Evolutionary conservation across 2,329 filamentous ascomycete species (phyloP), one percentile per base, ranked within the genome.

Genomic region (Trichoderma sp.): DNA sequence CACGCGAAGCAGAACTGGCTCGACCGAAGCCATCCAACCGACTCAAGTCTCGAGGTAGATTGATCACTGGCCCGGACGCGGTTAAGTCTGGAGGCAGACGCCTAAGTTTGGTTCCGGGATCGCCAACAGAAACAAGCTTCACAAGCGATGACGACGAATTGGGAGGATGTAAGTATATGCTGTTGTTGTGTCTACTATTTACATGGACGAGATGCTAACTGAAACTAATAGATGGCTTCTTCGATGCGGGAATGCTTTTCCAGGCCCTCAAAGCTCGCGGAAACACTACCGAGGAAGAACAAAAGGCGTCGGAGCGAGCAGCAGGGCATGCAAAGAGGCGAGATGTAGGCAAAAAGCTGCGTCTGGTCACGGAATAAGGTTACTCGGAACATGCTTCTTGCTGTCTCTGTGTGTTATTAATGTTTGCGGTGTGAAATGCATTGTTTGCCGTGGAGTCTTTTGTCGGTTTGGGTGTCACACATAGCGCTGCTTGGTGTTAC

Each of bases 181-280:
- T 31, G 3, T 35, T 35, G 11, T 12, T 35, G 11, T 35, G 11
- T 35, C 33, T 35, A 12, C 11, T 35, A 38, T 41, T 71, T 62
- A 74, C 8, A 21, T 35, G 31, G 11, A 21, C 3, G 14, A 18
- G 1, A 33, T 60, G 80, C 85, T 83, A 80, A 83, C 76, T 3
- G n/a, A 53, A 78, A 69, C 66, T 74, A 68, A n/a, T 82, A 98
- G 95, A 98, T 87, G 96, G 96, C 38, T 98, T 98, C 88, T 98
- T 98, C 85, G 96, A 98, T 83, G 95, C 96, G 0, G 96, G 96
- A 16, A 97, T 98, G 95, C 90, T 98, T 6, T 88, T 97, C 29
- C 94, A 97, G 83, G 95, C 95, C 1, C 90, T 98, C 75, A 95
- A 95, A 82, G 93, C 92, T 3, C 90, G 93, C 68, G 89, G 89